Percentiles rank a stretch among this genome's conserved stretches.
Conservation (phyloP, 129 eudicot genomes). For the Silybum marianum region DNA sequence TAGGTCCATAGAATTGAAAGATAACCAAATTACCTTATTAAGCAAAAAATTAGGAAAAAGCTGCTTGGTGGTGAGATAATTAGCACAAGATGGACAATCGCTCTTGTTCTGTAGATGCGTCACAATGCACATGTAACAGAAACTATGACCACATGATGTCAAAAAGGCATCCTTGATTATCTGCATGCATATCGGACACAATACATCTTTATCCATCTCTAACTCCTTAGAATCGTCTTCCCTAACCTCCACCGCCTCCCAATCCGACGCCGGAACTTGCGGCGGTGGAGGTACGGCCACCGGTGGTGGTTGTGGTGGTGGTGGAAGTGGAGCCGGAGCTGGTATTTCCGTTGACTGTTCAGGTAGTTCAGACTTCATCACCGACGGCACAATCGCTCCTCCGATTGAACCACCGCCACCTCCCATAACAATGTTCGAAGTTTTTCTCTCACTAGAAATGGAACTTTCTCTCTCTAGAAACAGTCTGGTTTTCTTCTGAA, state of each 20-base stretch:
- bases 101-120: constrained; percentile 84
- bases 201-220: constrained; percentile 56
- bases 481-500: not conserved
- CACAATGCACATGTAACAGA: constrained; percentile 83
- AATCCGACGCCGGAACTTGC: constrained; percentile 6
- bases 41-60: constrained; percentile 86
- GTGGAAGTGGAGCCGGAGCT: constrained; percentile 7
- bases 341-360: constrained; percentile 24
- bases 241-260: constrained; percentile 22
- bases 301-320: not conserved
- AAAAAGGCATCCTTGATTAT: constrained; percentile 82
- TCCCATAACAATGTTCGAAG: constrained; percentile 23
- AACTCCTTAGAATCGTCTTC: not conserved
- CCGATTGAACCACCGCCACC: constrained; percentile 46
- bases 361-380: constrained; percentile 54
- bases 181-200: constrained; percentile 99
- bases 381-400: constrained; percentile 70
- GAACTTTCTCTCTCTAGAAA: constrained; percentile 24
- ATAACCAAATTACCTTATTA: constrained; percentile 61
- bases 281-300: not conserved
- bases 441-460: not conserved
- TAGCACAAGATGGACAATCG: constrained; percentile 83
- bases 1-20: not conserved
- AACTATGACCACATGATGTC: constrained; percentile 89
- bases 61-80: constrained; percentile 54